Evolutionary conservation across 306 rosid species (phyloP).

Genomic region (Medicago lupulina): DNA sequence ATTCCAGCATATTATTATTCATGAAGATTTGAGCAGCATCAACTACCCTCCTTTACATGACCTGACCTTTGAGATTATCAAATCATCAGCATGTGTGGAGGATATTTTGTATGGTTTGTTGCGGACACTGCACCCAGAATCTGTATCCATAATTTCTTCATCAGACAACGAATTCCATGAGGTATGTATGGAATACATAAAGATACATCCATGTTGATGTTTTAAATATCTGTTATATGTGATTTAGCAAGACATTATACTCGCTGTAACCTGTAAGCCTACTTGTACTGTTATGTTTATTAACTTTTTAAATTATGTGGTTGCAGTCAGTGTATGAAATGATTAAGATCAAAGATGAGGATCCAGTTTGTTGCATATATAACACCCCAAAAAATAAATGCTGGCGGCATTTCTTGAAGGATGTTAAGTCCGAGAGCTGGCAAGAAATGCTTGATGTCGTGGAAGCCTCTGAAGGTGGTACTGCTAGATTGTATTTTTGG

Average conservation of each 20-base stretch:
- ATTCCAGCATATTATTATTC: conserved; percentile 50
- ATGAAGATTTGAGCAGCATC: conserved; percentile 45
- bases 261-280: conserved; percentile 3
- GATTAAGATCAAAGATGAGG: conserved; percentile 43
- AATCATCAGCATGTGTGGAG: conserved; percentile 33
- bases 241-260: conserved; percentile 22
- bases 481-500: conserved; percentile 40
- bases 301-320: conserved; percentile 13
- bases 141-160: conserved; percentile 46
- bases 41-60: conserved; percentile 29
- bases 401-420: conserved; percentile 67
- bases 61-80: conserved; percentile 44
- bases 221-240: conserved; percentile 20
- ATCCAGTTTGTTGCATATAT: conserved; percentile 55
- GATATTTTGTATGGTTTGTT: conserved; percentile 42
- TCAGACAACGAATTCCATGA: conserved; percentile 39
- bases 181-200: conserved; percentile 38
- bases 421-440: conserved; percentile 44
- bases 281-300: conserved; percentile 22
- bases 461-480: neutral
- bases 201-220: conserved; percentile 8
- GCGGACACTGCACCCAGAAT: conserved; percentile 47
- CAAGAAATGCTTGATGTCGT: neutral
- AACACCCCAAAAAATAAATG: conserved; percentile 51
- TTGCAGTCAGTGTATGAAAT: conserved; percentile 47